Percentiles rank a stretch among this genome's conserved stretches.
phyloP scores from a whole-genome alignment of 73 alveolate species.

The Paramecium sexaurelia region DNA sequence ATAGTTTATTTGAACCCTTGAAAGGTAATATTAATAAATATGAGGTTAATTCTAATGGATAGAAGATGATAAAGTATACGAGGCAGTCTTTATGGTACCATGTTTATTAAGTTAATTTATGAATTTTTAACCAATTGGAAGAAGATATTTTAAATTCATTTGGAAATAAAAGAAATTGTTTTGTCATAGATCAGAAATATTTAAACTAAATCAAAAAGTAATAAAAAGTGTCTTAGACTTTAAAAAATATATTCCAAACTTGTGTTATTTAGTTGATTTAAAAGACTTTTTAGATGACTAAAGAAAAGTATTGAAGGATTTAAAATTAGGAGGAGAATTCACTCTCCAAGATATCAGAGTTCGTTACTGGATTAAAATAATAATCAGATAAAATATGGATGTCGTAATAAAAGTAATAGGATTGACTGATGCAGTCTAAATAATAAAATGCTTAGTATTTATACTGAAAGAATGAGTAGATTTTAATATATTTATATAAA shows the following conservation, averaged over 20 bases:
- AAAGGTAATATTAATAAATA: neutral
- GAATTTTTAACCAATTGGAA: neutral
- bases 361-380: neutral
- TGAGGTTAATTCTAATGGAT: conserved; percentile 15
- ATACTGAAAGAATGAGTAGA: neutral
- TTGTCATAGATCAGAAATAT: neutral
- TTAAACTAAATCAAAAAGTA: neutral
- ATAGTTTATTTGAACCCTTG: neutral
- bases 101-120: conserved; percentile 25
- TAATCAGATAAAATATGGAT: neutral
- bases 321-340: conserved; percentile 37
- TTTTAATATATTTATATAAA: neutral
- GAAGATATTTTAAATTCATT: neutral
- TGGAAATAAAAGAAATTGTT: neutral
- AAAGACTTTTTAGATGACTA: neutral
- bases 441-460: neutral
- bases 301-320: neutral
- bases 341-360: neutral
- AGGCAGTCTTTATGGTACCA: conserved; percentile 6
- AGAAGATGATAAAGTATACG: neutral
- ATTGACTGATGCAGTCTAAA: neutral
- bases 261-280: neutral
- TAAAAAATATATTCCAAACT: neutral
- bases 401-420: neutral
- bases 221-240: neutral